Percentiles rank a stretch among this genome's conserved stretches.
Evolutionary conservation across 108 stramenopile species (phyloP).

Genomic region (Nitzschia palea): DNA sequence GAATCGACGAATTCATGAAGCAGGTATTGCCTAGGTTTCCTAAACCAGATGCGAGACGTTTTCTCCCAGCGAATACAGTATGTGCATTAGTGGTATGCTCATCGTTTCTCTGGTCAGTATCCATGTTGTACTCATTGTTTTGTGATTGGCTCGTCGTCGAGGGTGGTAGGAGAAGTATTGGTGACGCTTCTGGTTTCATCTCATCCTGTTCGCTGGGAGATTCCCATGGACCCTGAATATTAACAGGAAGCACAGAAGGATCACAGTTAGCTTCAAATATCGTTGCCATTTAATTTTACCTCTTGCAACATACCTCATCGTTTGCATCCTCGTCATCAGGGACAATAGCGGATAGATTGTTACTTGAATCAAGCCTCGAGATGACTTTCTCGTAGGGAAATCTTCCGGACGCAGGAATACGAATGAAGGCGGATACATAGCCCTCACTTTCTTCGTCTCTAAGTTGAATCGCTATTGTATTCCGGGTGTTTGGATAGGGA

Average conservation of each 20-base stretch:
- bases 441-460: constrained; percentile 14
- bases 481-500: background rate
- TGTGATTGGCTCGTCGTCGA: constrained; percentile 5
- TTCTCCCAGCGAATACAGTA: constrained; percentile 23
- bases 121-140: constrained; percentile 12
- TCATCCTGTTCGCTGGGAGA: constrained; percentile 17
- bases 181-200: background rate
- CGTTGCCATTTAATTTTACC: background rate
- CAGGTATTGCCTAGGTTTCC: constrained; percentile 97
- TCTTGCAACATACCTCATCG: constrained; percentile 12
- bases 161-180: constrained; percentile 33
- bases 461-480: constrained; percentile 7
- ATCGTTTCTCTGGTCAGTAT: constrained; percentile 3
- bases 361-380: background rate
- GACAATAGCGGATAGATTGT: background rate
- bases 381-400: constrained; percentile 42
- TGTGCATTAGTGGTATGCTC: background rate
- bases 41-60: constrained; percentile 67
- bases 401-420: constrained; percentile 42
- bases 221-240: constrained; percentile 4
- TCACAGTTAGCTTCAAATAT: background rate
- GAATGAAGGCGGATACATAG: background rate
- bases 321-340: constrained; percentile 4
- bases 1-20: constrained; percentile 90
- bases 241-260: background rate